Conservation (phyloP, 805 yeast genomes). For the Yarrowia sp. region DNA sequence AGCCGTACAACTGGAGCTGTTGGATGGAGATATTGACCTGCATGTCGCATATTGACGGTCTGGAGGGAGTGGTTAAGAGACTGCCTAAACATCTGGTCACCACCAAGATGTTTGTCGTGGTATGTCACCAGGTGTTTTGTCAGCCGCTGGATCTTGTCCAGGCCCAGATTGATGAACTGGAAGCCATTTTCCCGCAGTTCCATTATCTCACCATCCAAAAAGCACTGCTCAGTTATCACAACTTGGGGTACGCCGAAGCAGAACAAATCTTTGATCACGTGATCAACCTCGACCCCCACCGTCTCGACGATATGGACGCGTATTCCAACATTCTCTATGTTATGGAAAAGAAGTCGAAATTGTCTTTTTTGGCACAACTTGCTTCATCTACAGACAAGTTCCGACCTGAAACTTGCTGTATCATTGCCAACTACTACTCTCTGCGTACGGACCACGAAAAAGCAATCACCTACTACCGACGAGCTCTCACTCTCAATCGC, state of each 20-base stretch:
- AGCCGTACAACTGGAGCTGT: slow-evolving; percentile 90
- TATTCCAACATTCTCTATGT: slow-evolving; percentile 95
- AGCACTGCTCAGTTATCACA: slow-evolving; percentile 78
- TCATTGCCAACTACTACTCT: slow-evolving; percentile 89
- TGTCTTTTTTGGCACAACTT: slow-evolving; percentile 82
- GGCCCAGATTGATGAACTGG: slow-evolving; percentile 50
- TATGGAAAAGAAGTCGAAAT: slow-evolving; percentile 81
- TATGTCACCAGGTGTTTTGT: slow-evolving; percentile 49
- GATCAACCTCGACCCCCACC: slow-evolving; percentile 69
- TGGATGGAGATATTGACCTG: slow-evolving; percentile 79
- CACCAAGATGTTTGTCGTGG: slow-evolving; percentile 61
- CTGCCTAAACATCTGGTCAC: slow-evolving; percentile 37
- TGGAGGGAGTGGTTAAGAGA: slow-evolving; percentile 24
- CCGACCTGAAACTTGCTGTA: slow-evolving; percentile 92
- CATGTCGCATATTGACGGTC: slow-evolving; percentile 60
- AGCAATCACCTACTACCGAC: slow-evolving; percentile 86
- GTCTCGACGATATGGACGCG: slow-evolving; percentile 87
- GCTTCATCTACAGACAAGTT: slow-evolving; percentile 79
- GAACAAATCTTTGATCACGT: slow-evolving; percentile 77
- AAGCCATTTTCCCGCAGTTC: slow-evolving; percentile 65
- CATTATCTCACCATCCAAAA: slow-evolving; percentile 74
- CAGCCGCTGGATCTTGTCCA: slow-evolving; percentile 51
- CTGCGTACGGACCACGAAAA: slow-evolving; percentile 90
- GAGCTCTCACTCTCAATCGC: slow-evolving; percentile 80
- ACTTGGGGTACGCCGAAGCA: slow-evolving; percentile 79